These are phyloP conservation scores for Saccharum officinarum DNA, from an alignment of 176 grass and related monocot genomes.

Conservation along the genomic window DNA sequence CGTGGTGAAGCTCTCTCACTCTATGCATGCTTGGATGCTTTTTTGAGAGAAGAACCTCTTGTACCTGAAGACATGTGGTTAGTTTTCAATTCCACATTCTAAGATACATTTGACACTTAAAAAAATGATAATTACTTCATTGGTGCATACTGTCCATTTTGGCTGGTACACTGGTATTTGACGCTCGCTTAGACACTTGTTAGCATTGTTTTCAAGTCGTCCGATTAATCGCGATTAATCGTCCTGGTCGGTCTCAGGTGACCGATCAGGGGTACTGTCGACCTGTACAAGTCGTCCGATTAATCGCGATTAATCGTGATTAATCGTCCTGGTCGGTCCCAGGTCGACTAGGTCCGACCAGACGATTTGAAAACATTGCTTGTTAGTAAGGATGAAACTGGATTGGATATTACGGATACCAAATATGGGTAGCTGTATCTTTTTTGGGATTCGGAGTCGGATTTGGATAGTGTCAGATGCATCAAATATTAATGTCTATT, in stretches of 20 bases:
- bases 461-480: background rate
- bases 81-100: conserved; percentile 38
- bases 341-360: too few relatives aligned
- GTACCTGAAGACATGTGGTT: conserved; percentile 99
- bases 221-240: too few relatives aligned
- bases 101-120: background rate
- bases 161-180: background rate
- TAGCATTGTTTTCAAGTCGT: too few relatives aligned
- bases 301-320: too few relatives aligned
- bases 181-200: background rate
- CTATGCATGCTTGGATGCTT: conserved; percentile 98
- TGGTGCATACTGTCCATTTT: background rate
- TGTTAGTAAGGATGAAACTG: background rate
- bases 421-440: background rate
- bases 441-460: background rate
- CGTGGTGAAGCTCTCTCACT: conserved; percentile 95
- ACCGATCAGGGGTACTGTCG: too few relatives aligned
- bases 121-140: background rate
- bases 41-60: conserved; percentile 96
- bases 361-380: too few relatives aligned
- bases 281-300: too few relatives aligned
- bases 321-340: too few relatives aligned
- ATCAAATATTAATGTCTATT: background rate
- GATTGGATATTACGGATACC: background rate
- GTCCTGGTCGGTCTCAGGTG: too few relatives aligned